Evolutionary conservation across 208 protist species (phyloP), one percentile per base, ranked within the genome.

Genomic region (Acanthamoeba lenticulata): DNA sequence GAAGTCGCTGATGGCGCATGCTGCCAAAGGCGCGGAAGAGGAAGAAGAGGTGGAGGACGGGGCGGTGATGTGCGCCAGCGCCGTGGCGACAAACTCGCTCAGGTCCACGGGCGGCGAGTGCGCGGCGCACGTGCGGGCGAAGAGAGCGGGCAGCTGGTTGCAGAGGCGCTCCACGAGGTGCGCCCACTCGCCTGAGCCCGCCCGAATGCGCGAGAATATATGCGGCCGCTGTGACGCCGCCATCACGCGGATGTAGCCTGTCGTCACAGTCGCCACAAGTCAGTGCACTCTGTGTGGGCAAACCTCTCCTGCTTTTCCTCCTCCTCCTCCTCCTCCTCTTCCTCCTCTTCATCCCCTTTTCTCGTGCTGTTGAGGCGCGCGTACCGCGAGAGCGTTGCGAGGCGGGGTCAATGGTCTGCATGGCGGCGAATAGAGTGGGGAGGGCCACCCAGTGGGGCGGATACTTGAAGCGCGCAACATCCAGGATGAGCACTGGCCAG

Each of bases 391-490:
- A 67, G 7, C 57, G 57, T 32, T 67, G 57, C 5, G 57, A 67
- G 27, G 57, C 7, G 5, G 57, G 24, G 57, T 67, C 57, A 5
- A 67, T 67, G 57, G 24, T 67, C 57, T 67, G 57, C 57, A 67
- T 67, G 57, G 57, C 57, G 57, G 57, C 29, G 40, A 88, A 92
- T 5, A 92, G 88, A 7, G 34, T 32, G 45, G 88, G 88, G 17
- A 92, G 88, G 5, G 47, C 11, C 32, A 97, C 95, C 97, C 97
- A 98, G 94, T 97, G 95, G 17, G 97, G 94, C 1, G 97, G 95
- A 94, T 98, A 97, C 94, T 98, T 98, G 52, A 98, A 98, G 62
- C 97, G 72, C 0, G 97, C 97, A 6, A 97, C 96, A 60, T 98
- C 97, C 38, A 98, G 49, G 19, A 98, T 85, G 21, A 98, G 90